Conservation (phyloP, 169 alveolate genomes). For the Eimeria tenella region DNA sequence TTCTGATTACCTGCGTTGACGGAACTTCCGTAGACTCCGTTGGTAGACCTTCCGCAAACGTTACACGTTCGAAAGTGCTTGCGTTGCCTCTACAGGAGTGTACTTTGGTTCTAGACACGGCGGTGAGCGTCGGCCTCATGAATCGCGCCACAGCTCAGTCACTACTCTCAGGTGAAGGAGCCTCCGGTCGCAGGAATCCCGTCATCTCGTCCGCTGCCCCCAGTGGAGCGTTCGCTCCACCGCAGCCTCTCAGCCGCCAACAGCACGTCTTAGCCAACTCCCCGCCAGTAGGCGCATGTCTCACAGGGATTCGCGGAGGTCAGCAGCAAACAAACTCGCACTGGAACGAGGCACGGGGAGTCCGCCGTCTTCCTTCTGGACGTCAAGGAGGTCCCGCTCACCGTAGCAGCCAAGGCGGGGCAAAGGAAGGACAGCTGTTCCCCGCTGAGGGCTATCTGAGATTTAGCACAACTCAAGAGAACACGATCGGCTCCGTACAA, state of each 20-base stretch:
- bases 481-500: conserved; percentile 21
- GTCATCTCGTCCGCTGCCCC: background rate
- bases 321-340: conserved; percentile 18
- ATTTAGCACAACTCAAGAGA: conserved; percentile 48
- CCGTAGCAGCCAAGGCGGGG: conserved; percentile 67
- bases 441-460: conserved; percentile 63
- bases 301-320: conserved; percentile 52
- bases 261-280: conserved; percentile 9
- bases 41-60: background rate
- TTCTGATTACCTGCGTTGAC: background rate
- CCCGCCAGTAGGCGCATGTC: conserved; percentile 58
- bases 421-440: conserved; percentile 56
- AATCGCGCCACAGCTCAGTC: conserved; percentile 69
- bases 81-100: conserved; percentile 49
- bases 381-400: conserved; percentile 42
- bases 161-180: conserved; percentile 62
- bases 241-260: conserved; percentile 48
- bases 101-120: conserved; percentile 58
- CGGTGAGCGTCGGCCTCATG: conserved; percentile 71
- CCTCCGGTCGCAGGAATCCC: conserved; percentile 45
- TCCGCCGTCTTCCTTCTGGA: conserved; percentile 51
- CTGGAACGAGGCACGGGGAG: conserved; percentile 39
- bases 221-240: conserved; percentile 36
- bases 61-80: background rate
- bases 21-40: no score